phyloP scores from a whole-genome alignment of 805 yeast species.

The Naumovozyma castellii region DNA sequence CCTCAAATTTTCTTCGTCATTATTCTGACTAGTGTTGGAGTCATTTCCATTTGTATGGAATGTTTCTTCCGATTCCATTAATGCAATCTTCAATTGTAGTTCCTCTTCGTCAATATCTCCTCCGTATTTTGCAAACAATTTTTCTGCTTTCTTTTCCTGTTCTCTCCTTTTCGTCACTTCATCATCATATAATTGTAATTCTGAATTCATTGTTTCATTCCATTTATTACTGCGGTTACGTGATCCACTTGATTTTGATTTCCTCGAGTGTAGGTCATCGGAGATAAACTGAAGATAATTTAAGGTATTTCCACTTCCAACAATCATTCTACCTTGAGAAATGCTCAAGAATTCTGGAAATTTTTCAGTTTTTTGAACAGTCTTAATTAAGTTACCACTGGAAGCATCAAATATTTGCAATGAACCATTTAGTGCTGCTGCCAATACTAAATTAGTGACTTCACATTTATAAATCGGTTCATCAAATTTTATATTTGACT shows the following conservation, averaged over 20 bases:
- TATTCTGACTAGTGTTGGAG: constrained; percentile 2
- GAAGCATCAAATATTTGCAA: constrained; percentile 25
- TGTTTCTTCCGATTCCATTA: constrained; percentile 25
- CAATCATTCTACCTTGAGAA: constrained; percentile 26
- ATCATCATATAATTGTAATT: constrained; percentile 23
- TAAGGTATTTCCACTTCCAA: constrained; percentile 25
- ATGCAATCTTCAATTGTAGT: constrained; percentile 25
- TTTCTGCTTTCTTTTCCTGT: constrained; percentile 12
- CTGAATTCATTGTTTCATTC: constrained; percentile 22
- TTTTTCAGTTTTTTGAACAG: constrained; percentile 25
- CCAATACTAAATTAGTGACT: constrained; percentile 24
- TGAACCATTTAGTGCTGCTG: constrained; percentile 23
- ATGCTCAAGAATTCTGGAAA: constrained; percentile 24
- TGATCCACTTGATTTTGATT: background rate
- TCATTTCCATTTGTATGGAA: constrained; percentile 1
- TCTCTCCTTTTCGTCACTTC: constrained; percentile 14
- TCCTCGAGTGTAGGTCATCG: constrained; percentile 4
- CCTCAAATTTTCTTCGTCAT: constrained; percentile 11
- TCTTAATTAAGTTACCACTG: constrained; percentile 24
- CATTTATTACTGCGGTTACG: constrained; percentile 20
- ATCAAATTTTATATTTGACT: constrained; percentile 14
- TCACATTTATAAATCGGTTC: constrained; percentile 22
- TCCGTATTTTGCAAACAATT: constrained; percentile 19
- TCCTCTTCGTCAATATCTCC: constrained; percentile 29
- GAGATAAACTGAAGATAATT: constrained; percentile 23